phyloP scores from a whole-genome alignment of 768 basidiomycete species.

The Mycena vulgaris region DNA sequence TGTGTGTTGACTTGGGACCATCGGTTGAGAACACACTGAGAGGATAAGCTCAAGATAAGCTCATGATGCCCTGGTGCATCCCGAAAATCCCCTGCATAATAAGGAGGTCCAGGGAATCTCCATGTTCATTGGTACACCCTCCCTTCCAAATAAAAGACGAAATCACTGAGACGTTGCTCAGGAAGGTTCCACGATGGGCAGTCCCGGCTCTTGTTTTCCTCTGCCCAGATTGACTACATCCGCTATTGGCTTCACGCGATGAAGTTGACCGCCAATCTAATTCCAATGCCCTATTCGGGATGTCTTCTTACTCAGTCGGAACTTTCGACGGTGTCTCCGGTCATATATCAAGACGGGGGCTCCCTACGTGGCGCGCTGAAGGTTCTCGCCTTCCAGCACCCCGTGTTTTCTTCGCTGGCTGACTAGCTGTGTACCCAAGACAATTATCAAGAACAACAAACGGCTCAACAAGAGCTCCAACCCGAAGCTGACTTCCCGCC shows the following conservation, averaged over 20 bases:
- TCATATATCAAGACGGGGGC: conserved; percentile 67
- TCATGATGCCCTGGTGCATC: conserved; percentile 77
- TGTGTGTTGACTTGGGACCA: conserved; percentile 46
- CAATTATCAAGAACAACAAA: conserved; percentile 87
- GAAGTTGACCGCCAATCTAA: conserved; percentile 71
- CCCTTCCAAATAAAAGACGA: too few species aligned
- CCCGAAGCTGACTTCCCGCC: conserved; percentile 67
- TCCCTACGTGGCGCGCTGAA: conserved; percentile 74
- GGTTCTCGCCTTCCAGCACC: conserved; percentile 51
- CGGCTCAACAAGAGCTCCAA: conserved; percentile 78
- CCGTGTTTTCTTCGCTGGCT: neutral
- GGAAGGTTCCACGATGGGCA: conserved; percentile 82
- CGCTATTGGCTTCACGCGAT: conserved; percentile 88
- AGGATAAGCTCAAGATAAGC: conserved; percentile 57
- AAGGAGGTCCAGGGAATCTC: conserved; percentile 76
- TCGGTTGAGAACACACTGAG: neutral
- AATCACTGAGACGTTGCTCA: too few species aligned
- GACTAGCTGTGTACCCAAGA: conserved; percentile 58
- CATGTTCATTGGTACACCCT: conserved; percentile 80
- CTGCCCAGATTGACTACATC: conserved; percentile 87
- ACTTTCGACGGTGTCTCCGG: conserved; percentile 71
- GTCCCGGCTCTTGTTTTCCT: conserved; percentile 84
- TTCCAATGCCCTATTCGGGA: conserved; percentile 85
- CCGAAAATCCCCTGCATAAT: conserved; percentile 82
- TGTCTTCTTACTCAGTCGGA: conserved; percentile 76